A percentile compares a stretch with the other conserved stretches of the same genome.
Conservation (phyloP, 805 yeast species). For the Zygoascus bituminiphila region DNA sequence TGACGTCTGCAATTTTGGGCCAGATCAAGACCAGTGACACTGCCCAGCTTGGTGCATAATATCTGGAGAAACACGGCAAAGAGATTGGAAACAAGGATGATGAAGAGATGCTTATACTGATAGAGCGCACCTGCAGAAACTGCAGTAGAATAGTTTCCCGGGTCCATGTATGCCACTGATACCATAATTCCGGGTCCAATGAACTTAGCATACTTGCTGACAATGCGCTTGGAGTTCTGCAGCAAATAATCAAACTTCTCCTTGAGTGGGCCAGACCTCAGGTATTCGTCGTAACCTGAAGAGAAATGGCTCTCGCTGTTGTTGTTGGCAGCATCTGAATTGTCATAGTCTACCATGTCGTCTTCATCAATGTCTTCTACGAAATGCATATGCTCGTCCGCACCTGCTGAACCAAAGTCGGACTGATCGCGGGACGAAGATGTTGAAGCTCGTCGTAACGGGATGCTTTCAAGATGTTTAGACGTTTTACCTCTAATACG, state of each 20-base stretch:
- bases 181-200: conserved; percentile 86
- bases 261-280: background rate
- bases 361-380: background rate
- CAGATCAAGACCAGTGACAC: conserved; percentile 82
- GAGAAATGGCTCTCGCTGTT: background rate
- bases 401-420: background rate
- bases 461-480: conserved; percentile 1
- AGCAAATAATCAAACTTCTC: conserved; percentile 14
- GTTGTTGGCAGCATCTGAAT: background rate
- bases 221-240: conserved; percentile 14
- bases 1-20: conserved; percentile 75
- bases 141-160: conserved; percentile 87
- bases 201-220: conserved; percentile 54
- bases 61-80: conserved; percentile 80
- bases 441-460: conserved; percentile 5
- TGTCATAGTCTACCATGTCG: background rate
- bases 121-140: conserved; percentile 82
- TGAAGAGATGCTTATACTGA: conserved; percentile 63
- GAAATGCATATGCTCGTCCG: background rate
- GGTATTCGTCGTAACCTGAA: background rate
- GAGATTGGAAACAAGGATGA: conserved; percentile 66
- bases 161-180: conserved; percentile 87
- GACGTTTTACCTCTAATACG: too few species aligned
- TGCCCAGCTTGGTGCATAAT: conserved; percentile 76
- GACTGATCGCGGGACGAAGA: background rate